These are phyloP conservation scores for Acorus calamus DNA, from an alignment of 106 monocot species.

Conservation along the genomic window DNA sequence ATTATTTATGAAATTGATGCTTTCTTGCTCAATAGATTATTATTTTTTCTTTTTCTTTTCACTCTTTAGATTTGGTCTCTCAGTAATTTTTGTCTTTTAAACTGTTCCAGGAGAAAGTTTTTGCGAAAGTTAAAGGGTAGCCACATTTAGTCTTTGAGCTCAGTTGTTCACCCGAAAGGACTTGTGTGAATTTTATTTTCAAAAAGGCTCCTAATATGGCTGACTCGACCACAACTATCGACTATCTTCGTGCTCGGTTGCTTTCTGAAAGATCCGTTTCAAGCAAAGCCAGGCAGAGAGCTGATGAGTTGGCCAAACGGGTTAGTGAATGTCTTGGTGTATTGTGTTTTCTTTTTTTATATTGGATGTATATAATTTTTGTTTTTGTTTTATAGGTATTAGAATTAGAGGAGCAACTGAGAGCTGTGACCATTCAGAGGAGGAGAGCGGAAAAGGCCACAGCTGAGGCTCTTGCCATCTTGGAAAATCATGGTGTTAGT, in stretches of 20 bases:
- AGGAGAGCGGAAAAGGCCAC: slow-evolving; percentile 84
- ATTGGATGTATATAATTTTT: neutral
- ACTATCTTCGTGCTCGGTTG: slow-evolving; percentile 87
- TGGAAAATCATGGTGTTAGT: slow-evolving; percentile 55
- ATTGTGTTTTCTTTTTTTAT: neutral
- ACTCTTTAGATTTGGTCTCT: no score
- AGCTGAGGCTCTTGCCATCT: slow-evolving; percentile 60
- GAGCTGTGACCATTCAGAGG: slow-evolving; percentile 54
- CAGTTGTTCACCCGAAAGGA: no score
- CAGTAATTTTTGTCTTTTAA: no score
- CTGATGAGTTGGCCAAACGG: slow-evolving; percentile 77
- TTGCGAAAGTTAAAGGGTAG: no score
- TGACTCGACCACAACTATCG: slow-evolving; percentile 67
- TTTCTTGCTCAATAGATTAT: no score
- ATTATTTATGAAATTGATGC: no score
- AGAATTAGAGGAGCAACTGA: slow-evolving; percentile 80
- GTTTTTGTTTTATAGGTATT: slow-evolving; percentile 39
- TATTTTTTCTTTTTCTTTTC: no score
- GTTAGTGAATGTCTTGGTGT: slow-evolving; percentile 15
- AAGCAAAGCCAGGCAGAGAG: slow-evolving; percentile 72
- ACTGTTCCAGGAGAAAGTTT: no score
- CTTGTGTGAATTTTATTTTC: no score
- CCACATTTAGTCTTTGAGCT: no score
- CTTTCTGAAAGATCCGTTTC: slow-evolving; percentile 94
- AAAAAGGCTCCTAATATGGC: slow-evolving; percentile 13